phyloP scores from a whole-genome alignment of 768 basidiomycete species.

The Suillus luteus region DNA sequence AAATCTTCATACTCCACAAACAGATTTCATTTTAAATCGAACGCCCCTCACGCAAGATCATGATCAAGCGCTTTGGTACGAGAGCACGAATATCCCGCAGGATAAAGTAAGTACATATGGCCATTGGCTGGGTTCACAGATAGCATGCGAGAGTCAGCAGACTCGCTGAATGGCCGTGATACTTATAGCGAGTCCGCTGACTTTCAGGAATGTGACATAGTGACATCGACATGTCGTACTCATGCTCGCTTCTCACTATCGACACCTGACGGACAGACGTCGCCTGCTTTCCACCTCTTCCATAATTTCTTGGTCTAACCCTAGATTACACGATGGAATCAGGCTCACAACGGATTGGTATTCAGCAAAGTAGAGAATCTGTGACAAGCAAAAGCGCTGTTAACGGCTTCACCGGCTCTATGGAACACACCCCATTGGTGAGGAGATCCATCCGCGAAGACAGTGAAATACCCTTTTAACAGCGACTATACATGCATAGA shows the following conservation, averaged over 20 bases:
- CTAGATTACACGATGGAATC: constrained; percentile 28
- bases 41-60: not conserved
- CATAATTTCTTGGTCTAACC: not conserved
- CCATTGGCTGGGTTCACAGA: not conserved
- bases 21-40: not conserved
- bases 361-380: constrained; percentile 34
- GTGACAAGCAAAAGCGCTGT: constrained; percentile 46
- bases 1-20: constrained; percentile 3
- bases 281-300: not conserved
- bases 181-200: not conserved
- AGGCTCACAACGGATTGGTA: constrained; percentile 29
- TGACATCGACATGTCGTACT: constrained; percentile 1
- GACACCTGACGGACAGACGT: not conserved
- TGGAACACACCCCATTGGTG: constrained; percentile 94
- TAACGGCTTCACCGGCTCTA: constrained; percentile 80
- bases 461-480: constrained; percentile 11
- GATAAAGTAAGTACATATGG: not conserved
- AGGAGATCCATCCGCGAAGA: constrained; percentile 25
- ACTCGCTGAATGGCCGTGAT: not conserved
- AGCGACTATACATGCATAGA: constrained; percentile 45
- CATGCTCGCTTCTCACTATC: not conserved
- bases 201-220: not conserved
- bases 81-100: not conserved
- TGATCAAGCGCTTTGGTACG: constrained; percentile 3
- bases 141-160: not conserved